A percentile compares a stretch with the other conserved stretches of the same genome.
Conservation (phyloP, 768 basidiomycete species). For the Panaeolus papilionaceus region DNA sequence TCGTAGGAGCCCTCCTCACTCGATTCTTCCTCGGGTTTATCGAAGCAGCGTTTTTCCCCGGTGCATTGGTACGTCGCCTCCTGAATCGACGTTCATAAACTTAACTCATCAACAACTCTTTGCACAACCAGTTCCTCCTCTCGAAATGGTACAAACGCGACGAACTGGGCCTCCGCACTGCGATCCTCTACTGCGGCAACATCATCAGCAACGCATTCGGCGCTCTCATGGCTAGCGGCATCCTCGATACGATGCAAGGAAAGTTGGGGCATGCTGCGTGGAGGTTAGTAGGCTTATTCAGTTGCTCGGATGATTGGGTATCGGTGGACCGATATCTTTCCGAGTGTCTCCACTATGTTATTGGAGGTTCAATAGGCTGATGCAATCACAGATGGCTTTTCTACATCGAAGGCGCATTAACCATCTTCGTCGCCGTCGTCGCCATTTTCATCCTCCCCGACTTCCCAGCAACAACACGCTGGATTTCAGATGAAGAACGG, state of each 20-base stretch:
- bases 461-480: slow-evolving; percentile 68
- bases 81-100: too few species aligned
- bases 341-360: neutral
- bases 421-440: slow-evolving; percentile 55
- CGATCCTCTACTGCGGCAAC: slow-evolving; percentile 77
- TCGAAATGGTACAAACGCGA: slow-evolving; percentile 82
- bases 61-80: slow-evolving; percentile 42
- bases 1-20: slow-evolving; percentile 68
- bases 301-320: too few species aligned
- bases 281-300: slow-evolving; percentile 52
- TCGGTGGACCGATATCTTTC: neutral
- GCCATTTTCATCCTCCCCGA: slow-evolving; percentile 80
- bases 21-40: slow-evolving; percentile 82
- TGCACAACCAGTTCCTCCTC: slow-evolving; percentile 51
- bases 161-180: slow-evolving; percentile 78
- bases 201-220: slow-evolving; percentile 90
- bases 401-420: slow-evolving; percentile 75
- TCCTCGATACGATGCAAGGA: slow-evolving; percentile 79
- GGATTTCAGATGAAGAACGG: slow-evolving; percentile 67
- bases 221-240: slow-evolving; percentile 79
- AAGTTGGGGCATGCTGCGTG: slow-evolving; percentile 78
- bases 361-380: too few species aligned
- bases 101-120: neutral
- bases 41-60: slow-evolving; percentile 79
- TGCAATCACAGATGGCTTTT: slow-evolving; percentile 68